A percentile compares a stretch with the other conserved stretches of the same genome.
Conservation (phyloP, 2,329 filamentous ascomycete species). For the Arthrobotrys conoides region DNA sequence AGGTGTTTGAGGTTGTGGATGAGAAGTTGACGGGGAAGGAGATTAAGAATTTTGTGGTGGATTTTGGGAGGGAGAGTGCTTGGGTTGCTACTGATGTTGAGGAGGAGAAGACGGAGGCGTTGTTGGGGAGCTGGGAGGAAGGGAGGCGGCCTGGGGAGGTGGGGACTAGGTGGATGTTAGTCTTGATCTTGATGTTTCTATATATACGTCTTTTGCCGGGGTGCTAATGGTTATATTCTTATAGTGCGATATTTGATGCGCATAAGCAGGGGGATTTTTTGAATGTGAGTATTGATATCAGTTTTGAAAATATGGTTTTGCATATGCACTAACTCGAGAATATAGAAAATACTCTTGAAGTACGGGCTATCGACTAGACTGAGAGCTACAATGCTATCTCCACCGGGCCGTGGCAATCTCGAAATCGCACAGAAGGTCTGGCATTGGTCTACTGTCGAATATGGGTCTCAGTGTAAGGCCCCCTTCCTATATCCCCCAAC, state of each 20-base stretch:
- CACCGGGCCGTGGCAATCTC: conserved; percentile 61
- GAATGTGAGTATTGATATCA: conserved; percentile 28
- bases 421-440: conserved; percentile 70
- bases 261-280: conserved; percentile 58
- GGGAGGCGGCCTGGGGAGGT: conserved; percentile 50
- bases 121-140: conserved; percentile 50
- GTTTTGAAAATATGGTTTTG: neutral
- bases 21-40: conserved; percentile 53
- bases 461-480: conserved; percentile 69
- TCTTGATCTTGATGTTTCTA: neutral
- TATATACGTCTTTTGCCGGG: too few relatives aligned
- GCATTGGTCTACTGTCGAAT: conserved; percentile 72
- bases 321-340: neutral
- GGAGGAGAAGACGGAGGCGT: conserved; percentile 43
- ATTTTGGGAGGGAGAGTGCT: conserved; percentile 59
- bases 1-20: conserved; percentile 49
- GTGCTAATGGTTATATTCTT: neutral
- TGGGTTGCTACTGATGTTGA: conserved; percentile 55
- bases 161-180: conserved; percentile 58
- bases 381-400: conserved; percentile 57
- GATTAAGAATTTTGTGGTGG: conserved; percentile 55
- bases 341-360: conserved; percentile 49
- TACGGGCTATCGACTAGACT: conserved; percentile 56
- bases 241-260: conserved; percentile 58
- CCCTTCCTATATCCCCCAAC: neutral